Conservation (phyloP, 805 yeast genomes). For the Ogataea trehaloabstinens region DNA sequence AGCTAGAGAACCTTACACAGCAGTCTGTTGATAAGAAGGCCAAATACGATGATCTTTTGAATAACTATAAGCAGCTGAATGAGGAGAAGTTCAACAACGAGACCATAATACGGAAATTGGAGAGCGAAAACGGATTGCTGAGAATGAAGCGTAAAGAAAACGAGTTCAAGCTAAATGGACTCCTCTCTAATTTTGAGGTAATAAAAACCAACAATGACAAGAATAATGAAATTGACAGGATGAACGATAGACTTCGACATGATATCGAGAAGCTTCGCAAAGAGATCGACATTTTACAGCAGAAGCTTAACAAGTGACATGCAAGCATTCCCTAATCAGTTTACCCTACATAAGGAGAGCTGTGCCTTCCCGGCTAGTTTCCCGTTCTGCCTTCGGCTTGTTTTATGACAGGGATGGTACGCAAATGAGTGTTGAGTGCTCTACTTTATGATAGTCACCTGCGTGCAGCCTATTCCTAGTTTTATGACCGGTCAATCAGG, state of each 20-base stretch:
- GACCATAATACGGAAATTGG: constrained; percentile 19
- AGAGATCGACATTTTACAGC: constrained; percentile 19
- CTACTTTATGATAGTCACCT: too few relatives aligned
- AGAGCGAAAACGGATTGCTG: constrained; percentile 18
- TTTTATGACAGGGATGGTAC: too few relatives aligned
- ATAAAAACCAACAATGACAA: constrained; percentile 31
- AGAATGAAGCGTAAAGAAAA: constrained; percentile 11
- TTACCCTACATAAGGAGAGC: too few relatives aligned
- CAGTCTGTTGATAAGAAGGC: constrained; percentile 16
- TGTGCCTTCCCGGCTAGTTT: too few relatives aligned
- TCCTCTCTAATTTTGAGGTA: constrained; percentile 31
- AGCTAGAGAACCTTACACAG: constrained; percentile 9
- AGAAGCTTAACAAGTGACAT: constrained; percentile 3
- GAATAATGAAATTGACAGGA: constrained; percentile 26
- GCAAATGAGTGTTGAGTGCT: too few relatives aligned
- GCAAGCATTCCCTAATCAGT: too few relatives aligned
- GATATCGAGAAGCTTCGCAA: constrained; percentile 25
- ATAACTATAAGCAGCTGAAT: constrained; percentile 32
- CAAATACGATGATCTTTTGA: constrained; percentile 28
- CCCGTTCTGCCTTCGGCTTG: too few relatives aligned
- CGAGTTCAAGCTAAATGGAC: constrained; percentile 19
- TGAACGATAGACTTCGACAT: constrained; percentile 25
- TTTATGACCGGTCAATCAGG: too few relatives aligned
- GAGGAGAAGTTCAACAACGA: constrained; percentile 32
- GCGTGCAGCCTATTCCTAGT: too few relatives aligned